Base-by-base conservation (phyloP, 768 basidiomycete genomes). In the Pleurotus giganteus region DNA sequence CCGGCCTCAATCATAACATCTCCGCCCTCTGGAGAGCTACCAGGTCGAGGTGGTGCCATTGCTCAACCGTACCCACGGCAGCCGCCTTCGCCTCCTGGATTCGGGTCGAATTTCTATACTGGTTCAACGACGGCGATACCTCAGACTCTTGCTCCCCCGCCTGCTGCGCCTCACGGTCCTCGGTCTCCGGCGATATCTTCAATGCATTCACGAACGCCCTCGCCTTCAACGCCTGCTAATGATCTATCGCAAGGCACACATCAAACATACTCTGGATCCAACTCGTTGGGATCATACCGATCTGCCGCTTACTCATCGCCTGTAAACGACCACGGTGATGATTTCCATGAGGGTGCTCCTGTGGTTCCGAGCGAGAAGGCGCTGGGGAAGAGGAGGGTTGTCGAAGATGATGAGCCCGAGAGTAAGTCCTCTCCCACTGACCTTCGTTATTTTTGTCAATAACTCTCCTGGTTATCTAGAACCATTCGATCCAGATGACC, bases 361-460 rank as follows among this genome's bases (percentile, higher is more conserved):
- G 62, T 76, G 9, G 77, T 78, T 59, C 94, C 90, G 0, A 94
- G 91, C 66, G 88, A 82, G 31, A 97, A 95, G 67, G 92, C 94
- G 3, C 78, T 94, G 2, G 94, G 94, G 15, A 97, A 96, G 73
- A 79, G 90, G 60, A 80, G 75, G 61, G 81, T 86, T 13, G 69
- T 84, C 7, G 82, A 82, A 39, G 66, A 69, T 32, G 81, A 83
- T 46, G 74, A 74, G 7, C 56, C 68, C 24, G 81, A 81, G 31
- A 71, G 81, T 81, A 60, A 54, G 81, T 75, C 52, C 32, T 21
- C 37, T 54, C 53, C 23, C 34, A 31, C 56, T 41, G 32, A 31
- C n/a, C 3, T n/a, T 9, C 15, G 36, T 17, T 17, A 47, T 42
- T 36, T 55, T 42, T 46, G 50, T 50, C 13, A 8, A 51, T 32